Evolutionary conservation across 805 yeast species (phyloP).

Genomic region (Candida pseudofarinosa): DNA sequence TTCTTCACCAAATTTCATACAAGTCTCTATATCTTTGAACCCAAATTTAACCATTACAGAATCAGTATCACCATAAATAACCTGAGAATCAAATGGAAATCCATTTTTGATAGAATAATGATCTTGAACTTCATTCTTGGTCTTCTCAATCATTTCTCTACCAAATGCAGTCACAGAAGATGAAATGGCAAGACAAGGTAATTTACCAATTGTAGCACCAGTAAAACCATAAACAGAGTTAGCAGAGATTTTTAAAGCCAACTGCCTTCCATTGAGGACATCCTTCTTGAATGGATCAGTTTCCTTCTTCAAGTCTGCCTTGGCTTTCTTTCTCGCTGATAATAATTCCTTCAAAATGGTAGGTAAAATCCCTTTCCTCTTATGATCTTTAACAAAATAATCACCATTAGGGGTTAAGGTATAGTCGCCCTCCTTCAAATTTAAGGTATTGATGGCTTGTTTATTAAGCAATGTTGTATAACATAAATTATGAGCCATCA

Average conservation of each 20-base stretch:
- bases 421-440: slow-evolving; percentile 70
- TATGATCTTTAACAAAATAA: slow-evolving; percentile 66
- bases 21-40: slow-evolving; percentile 65
- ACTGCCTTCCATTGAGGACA: slow-evolving; percentile 94
- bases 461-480: slow-evolving; percentile 82
- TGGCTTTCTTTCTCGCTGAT: slow-evolving; percentile 90
- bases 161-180: slow-evolving; percentile 96
- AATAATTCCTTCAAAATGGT: slow-evolving; percentile 85
- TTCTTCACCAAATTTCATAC: slow-evolving; percentile 90
- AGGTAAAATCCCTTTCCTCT: slow-evolving; percentile 84
- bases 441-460: slow-evolving; percentile 61
- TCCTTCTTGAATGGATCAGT: slow-evolving; percentile 91
- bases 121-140: slow-evolving; percentile 81
- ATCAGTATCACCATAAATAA: slow-evolving; percentile 97
- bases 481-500: slow-evolving; percentile 98
- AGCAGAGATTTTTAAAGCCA: slow-evolving; percentile 94
- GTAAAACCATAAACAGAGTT: slow-evolving; percentile 98
- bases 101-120: slow-evolving; percentile 81
- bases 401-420: slow-evolving; percentile 89
- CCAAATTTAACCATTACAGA: slow-evolving; percentile 99
- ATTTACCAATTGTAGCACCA: slow-evolving; percentile 96
- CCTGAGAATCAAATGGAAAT: slow-evolving; percentile 77
- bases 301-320: slow-evolving; percentile 83
- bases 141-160: slow-evolving; percentile 91
- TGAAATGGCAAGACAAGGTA: slow-evolving; percentile 95